Conservation (phyloP, 1,139 yeast genomes). For the Candida sp. region DNA sequence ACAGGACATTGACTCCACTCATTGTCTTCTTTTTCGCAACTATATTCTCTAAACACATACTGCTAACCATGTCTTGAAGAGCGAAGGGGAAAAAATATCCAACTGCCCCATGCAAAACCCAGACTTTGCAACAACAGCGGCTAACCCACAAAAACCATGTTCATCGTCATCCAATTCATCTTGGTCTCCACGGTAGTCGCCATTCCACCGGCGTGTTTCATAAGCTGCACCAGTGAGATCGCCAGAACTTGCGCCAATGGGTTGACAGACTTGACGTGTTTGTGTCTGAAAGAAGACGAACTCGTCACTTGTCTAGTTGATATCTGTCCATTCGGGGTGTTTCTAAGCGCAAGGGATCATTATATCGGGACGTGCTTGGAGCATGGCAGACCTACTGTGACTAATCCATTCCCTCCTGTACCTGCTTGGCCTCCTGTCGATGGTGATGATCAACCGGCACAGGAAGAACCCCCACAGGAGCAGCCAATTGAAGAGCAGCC, state of each 20-base stretch:
- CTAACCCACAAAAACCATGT: neutral
- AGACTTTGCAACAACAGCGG: conserved; percentile 8
- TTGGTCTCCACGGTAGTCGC: conserved; percentile 21
- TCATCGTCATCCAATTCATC: conserved; percentile 2
- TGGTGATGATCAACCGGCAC: too few species aligned
- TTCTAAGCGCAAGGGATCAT: conserved; percentile 56
- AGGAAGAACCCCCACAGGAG: too few species aligned
- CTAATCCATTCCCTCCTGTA: conserved; percentile 15
- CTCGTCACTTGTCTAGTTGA: conserved; percentile 52
- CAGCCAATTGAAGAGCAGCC: too few species aligned
- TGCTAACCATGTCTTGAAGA: too few species aligned
- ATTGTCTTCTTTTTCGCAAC: too few species aligned
- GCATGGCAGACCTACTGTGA: conserved; percentile 22
- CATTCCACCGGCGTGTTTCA: conserved; percentile 60
- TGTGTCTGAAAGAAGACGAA: conserved; percentile 41
- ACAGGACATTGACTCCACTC: too few species aligned
- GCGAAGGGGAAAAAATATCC: neutral
- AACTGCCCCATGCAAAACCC: neutral
- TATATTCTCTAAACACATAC: too few species aligned
- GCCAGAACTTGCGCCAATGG: conserved; percentile 34
- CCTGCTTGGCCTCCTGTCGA: conserved; percentile 12
- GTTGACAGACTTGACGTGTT: conserved; percentile 41
- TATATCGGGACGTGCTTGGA: conserved; percentile 58
- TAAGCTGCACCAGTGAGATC: conserved; percentile 46
- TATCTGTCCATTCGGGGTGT: conserved; percentile 52